Evolutionary conservation across 768 basidiomycete genomes (phyloP).

Genomic region (Boletus bicolor): DNA sequence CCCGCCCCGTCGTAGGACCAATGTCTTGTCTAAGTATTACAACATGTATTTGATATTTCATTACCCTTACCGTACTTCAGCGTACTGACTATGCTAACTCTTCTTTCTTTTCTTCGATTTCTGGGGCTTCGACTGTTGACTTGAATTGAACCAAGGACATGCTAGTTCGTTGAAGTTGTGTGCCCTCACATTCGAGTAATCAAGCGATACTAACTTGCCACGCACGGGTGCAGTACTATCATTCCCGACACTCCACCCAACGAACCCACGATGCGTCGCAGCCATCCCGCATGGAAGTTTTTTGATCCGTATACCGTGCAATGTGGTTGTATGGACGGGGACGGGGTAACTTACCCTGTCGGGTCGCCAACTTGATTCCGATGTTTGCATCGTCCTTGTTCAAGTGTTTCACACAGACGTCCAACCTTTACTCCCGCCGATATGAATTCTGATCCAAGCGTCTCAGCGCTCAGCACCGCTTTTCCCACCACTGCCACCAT

Average conservation of each 20-base stretch:
- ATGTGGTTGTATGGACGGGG: not conserved
- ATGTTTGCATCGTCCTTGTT: not conserved
- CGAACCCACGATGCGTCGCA: not conserved
- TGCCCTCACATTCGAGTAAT: not conserved
- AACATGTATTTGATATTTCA: constrained; percentile 12
- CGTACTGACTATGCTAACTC: constrained; percentile 5
- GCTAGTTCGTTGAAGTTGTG: not conserved
- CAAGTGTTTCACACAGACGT: not conserved
- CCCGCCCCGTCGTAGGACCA: constrained; percentile 10
- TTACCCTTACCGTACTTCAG: not conserved
- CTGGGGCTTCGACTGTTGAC: not conserved
- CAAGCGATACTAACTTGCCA: not conserved
- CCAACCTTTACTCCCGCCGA: not conserved
- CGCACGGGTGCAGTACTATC: not conserved
- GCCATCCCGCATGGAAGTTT: not conserved
- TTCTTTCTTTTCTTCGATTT: not conserved
- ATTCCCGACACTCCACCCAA: not conserved
- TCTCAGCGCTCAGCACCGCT: not conserved
- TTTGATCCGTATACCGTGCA: not conserved
- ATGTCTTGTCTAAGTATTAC: not conserved
- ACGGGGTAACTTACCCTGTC: not conserved
- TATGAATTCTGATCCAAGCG: not conserved
- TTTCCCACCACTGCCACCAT: not conserved
- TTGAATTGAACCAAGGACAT: not conserved
- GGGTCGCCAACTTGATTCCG: not conserved